Percentiles rank a stretch among this genome's conserved stretches.
Evolutionary conservation across 441 rosid genomes (phyloP).

Genomic region (Erodium texanum): DNA sequence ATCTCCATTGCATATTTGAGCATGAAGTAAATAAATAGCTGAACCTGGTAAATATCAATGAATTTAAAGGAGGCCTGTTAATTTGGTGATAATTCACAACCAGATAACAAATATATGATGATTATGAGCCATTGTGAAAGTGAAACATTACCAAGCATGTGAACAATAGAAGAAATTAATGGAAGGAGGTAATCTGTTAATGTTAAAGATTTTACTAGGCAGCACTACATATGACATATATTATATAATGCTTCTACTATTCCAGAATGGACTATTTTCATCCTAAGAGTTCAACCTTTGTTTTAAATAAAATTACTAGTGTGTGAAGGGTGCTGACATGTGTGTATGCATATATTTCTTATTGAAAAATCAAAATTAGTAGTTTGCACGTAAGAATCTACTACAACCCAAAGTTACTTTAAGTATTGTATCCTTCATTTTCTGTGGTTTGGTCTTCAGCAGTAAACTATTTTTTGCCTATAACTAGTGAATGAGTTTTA

Average conservation of each 20-base stretch:
- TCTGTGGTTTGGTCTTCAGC: neutral
- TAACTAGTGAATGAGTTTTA: too few species aligned
- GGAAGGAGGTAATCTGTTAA: neutral
- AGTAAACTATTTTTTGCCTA: neutral
- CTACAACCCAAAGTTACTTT: neutral
- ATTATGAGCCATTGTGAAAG: neutral
- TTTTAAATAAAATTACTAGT: too few species aligned
- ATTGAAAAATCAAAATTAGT: neutral
- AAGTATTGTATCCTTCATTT: neutral
- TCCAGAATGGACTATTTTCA: neutral
- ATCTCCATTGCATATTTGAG: slow-evolving; percentile 56
- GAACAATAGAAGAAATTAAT: neutral
- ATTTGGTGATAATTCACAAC: neutral
- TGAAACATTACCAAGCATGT: neutral
- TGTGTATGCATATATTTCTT: neutral
- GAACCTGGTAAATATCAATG: slow-evolving; percentile 32
- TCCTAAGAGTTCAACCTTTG: neutral
- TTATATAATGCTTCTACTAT: neutral
- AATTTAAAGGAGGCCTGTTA: neutral
- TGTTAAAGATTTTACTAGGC: neutral
- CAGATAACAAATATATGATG: neutral
- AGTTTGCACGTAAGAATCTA: neutral
- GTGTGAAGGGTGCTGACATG: neutral
- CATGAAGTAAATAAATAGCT: slow-evolving; percentile 42
- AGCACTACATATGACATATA: neutral